A percentile compares a stretch with the other conserved stretches of the same genome.
phyloP scores from a whole-genome alignment of 805 yeast species.

The Barnettozyma sp. region DNA sequence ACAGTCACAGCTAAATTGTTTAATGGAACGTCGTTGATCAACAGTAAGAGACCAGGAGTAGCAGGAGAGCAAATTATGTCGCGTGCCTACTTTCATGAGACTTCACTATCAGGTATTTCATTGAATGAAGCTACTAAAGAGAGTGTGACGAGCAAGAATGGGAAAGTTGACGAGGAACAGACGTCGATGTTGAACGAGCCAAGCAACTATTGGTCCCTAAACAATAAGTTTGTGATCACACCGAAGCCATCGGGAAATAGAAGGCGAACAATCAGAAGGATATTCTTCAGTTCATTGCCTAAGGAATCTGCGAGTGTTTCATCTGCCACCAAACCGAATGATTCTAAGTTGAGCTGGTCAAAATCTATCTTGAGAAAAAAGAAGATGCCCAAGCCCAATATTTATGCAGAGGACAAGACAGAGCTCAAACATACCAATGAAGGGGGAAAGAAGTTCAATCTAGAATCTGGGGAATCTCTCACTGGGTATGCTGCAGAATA shows the following conservation, averaged over 20 bases:
- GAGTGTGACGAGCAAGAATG: too few relatives aligned
- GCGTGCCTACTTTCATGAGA: constrained; percentile 8
- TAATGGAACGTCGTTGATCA: constrained; percentile 3
- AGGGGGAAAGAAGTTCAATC: constrained; percentile 13
- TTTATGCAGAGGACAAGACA: not conserved
- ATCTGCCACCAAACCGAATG: too few relatives aligned
- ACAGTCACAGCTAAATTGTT: constrained; percentile 13
- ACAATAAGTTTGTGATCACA: constrained; percentile 13
- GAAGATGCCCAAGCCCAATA: not conserved
- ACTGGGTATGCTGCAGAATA: constrained; percentile 17
- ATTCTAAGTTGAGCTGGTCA: constrained; percentile 14
- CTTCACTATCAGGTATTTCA: not conserved
- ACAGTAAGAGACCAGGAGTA: too few relatives aligned
- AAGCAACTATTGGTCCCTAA: not conserved
- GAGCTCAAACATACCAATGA: too few relatives aligned
- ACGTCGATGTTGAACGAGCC: not conserved
- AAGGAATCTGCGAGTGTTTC: too few relatives aligned
- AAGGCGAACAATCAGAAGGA: constrained; percentile 14
- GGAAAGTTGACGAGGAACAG: too few relatives aligned
- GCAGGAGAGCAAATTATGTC: too few relatives aligned
- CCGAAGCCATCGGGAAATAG: constrained; percentile 6
- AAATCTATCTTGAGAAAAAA: constrained; percentile 8
- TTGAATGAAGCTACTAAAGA: not conserved
- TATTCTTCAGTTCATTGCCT: constrained; percentile 15
- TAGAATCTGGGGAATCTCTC: constrained; percentile 23